phyloP scores from a whole-genome alignment of 2,329 filamentous ascomycete species.

The Monilinia vaccinii-corymbosi region DNA sequence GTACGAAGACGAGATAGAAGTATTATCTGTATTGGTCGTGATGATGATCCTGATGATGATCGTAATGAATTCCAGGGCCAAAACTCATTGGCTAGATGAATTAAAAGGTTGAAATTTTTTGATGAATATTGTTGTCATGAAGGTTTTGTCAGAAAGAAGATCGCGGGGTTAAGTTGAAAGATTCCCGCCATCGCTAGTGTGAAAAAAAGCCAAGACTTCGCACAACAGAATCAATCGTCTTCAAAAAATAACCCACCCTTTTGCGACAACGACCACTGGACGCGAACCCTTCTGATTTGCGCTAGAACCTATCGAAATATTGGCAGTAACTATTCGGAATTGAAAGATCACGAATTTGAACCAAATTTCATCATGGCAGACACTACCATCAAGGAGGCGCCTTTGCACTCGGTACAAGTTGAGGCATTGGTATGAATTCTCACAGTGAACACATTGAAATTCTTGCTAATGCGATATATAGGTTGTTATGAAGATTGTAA shows the following conservation, averaged over 20 bases:
- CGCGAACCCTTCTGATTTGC: slow-evolving; percentile 3
- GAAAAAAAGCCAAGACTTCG: slow-evolving; percentile 9
- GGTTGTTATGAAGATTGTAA: slow-evolving; percentile 98
- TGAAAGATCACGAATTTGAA: not conserved
- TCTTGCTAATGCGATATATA: slow-evolving; percentile 32
- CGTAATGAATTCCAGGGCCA: not conserved
- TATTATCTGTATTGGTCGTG: not conserved
- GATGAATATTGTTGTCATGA: not conserved
- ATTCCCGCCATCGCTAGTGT: slow-evolving; percentile 1
- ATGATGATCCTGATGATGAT: not conserved
- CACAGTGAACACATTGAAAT: slow-evolving; percentile 28
- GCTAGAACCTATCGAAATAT: not conserved
- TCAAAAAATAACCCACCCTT: slow-evolving; percentile 9
- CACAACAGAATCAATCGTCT: slow-evolving; percentile 12
- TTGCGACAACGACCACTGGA: slow-evolving; percentile 9
- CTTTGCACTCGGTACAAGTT: slow-evolving; percentile 82
- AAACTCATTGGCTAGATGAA: not conserved
- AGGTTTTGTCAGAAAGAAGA: not conserved
- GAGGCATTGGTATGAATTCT: slow-evolving; percentile 71
- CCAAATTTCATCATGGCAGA: slow-evolving; percentile 44
- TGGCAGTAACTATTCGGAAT: not conserved
- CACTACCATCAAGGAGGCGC: slow-evolving; percentile 48
- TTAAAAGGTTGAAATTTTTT: not conserved
- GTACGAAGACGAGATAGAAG: not conserved
- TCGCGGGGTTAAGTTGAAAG: slow-evolving; percentile 10